A percentile compares a stretch with the other conserved stretches of the same genome.
phyloP scores from a whole-genome alignment of 208 protist species.

The Leishmania mexicana region DNA sequence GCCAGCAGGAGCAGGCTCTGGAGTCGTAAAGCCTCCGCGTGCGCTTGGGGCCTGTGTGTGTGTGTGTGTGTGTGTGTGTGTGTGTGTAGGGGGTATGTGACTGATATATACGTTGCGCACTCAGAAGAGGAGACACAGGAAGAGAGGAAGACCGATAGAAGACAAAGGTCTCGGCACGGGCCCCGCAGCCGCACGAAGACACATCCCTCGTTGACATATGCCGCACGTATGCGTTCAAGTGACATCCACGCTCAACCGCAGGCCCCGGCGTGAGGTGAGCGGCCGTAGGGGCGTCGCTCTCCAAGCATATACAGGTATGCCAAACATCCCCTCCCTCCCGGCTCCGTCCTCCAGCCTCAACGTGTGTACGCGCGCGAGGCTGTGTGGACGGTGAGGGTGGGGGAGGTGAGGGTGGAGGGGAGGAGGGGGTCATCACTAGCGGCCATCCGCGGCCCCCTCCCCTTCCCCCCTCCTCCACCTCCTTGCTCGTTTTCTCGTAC shows the following conservation, averaged over 20 bases:
- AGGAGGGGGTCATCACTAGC: background rate
- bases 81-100: background rate
- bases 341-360: background rate
- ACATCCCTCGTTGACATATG: background rate
- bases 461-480: background rate
- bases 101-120: background rate
- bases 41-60: background rate
- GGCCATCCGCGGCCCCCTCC: background rate
- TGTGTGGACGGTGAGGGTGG: background rate
- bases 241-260: background rate
- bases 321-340: background rate
- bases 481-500: background rate
- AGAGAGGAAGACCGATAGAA: background rate
- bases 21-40: slow-evolving; percentile 21
- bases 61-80: no score
- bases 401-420: no score
- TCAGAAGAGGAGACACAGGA: background rate
- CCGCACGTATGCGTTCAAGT: background rate
- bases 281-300: background rate
- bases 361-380: background rate
- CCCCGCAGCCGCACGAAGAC: background rate
- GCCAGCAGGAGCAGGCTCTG: slow-evolving; percentile 70
- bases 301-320: background rate
- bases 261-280: background rate
- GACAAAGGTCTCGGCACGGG: background rate